These are phyloP conservation scores for Hylodesmum podocarpum DNA, from an alignment of 306 rosid species.

Conservation along the genomic window DNA sequence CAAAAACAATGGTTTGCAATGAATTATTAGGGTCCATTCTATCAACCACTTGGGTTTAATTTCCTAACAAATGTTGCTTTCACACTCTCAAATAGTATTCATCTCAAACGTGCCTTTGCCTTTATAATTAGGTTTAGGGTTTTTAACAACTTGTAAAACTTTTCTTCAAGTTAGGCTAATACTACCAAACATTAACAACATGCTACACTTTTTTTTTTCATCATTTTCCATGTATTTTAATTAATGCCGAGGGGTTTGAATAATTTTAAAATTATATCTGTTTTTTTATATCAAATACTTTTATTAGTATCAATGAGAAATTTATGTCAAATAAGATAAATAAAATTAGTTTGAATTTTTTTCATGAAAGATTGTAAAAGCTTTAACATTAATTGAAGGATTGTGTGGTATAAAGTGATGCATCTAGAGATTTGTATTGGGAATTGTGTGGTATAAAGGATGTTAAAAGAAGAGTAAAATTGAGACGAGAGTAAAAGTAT, in stretches of 20 bases:
- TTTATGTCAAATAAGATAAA: too few relatives aligned
- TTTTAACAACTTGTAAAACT: background rate
- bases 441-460: background rate
- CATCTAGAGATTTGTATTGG: background rate
- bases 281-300: too few relatives aligned
- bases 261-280: background rate
- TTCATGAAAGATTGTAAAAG: too few relatives aligned
- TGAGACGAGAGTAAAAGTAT: background rate
- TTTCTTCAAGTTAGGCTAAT: background rate
- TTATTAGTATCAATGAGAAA: too few relatives aligned
- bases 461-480: background rate
- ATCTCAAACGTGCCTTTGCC: constrained; percentile 1
- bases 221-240: background rate
- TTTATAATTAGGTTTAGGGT: background rate
- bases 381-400: too few relatives aligned
- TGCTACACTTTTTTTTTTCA: background rate
- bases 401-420: too few relatives aligned
- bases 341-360: too few relatives aligned
- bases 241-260: background rate
- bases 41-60: constrained; percentile 35
- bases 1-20: constrained; percentile 25
- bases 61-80: background rate
- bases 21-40: constrained; percentile 23
- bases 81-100: background rate
- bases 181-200: background rate